These are phyloP conservation scores for Penicillium coprophilum DNA, from an alignment of 495 filamentous ascomycete species.

Conservation along the genomic window DNA sequence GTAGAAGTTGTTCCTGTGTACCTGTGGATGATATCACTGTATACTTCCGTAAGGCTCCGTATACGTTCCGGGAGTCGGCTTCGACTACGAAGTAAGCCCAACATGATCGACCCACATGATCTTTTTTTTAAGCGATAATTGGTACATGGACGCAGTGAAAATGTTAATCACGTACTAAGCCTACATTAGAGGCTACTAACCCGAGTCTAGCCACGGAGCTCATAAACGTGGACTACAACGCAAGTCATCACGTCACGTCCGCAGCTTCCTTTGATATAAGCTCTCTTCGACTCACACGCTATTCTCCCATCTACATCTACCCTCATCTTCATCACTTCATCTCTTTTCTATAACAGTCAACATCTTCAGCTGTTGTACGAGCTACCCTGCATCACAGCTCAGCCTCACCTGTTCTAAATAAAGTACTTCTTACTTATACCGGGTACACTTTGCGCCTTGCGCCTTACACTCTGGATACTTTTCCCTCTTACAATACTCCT, in stretches of 20 bases:
- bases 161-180: neutral
- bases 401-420: slow-evolving; percentile 11
- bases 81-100: no score
- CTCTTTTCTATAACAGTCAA: neutral
- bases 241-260: slow-evolving; percentile 42
- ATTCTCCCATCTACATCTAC: slow-evolving; percentile 4
- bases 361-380: slow-evolving; percentile 13
- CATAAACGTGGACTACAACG: slow-evolving; percentile 19
- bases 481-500: neutral
- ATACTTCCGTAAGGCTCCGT: neutral
- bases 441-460: slow-evolving; percentile 11
- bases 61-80: neutral
- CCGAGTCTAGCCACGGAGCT: neutral
- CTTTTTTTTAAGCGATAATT: slow-evolving; percentile 1
- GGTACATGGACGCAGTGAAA: neutral
- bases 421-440: slow-evolving; percentile 12
- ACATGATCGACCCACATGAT: neutral
- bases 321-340: neutral
- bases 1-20: neutral
- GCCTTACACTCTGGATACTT: neutral
- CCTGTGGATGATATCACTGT: neutral
- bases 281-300: neutral
- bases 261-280: slow-evolving; percentile 5
- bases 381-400: slow-evolving; percentile 15
- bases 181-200: neutral